These are phyloP conservation scores for Ceratobasidium theobromae DNA, from an alignment of 1,284 basidiomycete genomes.

Conservation along the genomic window DNA sequence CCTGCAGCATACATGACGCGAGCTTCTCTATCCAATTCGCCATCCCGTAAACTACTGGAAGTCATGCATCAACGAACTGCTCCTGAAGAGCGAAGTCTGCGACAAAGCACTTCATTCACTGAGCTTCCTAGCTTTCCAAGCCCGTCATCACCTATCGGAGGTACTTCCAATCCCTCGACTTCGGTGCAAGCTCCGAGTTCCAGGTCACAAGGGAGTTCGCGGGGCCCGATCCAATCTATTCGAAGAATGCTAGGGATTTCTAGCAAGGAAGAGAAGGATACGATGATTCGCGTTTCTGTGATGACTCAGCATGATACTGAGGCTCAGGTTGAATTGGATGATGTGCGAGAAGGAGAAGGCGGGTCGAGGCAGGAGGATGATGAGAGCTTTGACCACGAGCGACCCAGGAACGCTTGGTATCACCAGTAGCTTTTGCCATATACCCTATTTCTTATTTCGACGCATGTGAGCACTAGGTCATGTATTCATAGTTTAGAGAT, in stretches of 20 bases:
- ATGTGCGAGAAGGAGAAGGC: not conserved
- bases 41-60: not conserved
- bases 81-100: not conserved
- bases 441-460: not conserved
- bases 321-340: not conserved
- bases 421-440: not conserved
- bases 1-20: not conserved
- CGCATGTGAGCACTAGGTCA: not conserved
- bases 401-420: not conserved
- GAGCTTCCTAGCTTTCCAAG: not conserved
- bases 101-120: not conserved
- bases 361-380: not conserved
- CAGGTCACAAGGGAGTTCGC: not conserved
- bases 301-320: not conserved
- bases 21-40: not conserved
- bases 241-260: not conserved
- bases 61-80: not conserved
- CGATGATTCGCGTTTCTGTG: not conserved
- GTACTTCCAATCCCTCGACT: not conserved
- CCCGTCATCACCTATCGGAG: not conserved
- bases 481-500: not conserved
- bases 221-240: not conserved
- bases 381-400: not conserved
- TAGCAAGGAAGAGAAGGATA: not conserved
- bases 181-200: not conserved